phyloP scores from a whole-genome alignment of 139 green algal genomes.

The Chlamydomonas incerta region DNA sequence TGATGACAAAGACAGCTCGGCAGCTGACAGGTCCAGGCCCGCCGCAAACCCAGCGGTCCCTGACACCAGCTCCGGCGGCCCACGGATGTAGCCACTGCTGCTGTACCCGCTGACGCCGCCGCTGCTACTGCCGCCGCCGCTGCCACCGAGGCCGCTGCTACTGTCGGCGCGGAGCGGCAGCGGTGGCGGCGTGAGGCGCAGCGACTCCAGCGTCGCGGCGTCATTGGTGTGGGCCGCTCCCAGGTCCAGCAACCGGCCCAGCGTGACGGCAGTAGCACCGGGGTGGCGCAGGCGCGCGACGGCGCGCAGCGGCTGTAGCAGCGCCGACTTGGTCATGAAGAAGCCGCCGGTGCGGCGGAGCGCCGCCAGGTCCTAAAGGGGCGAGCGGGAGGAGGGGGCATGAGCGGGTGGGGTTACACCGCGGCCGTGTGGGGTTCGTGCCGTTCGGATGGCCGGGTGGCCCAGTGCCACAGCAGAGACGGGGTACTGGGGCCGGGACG shows the following conservation, averaged over 20 bases:
- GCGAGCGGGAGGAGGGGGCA: too few relatives aligned
- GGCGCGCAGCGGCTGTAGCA: neutral
- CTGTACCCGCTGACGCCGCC: neutral
- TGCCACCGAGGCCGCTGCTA: neutral
- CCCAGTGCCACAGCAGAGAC: too few relatives aligned
- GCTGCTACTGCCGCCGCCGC: neutral
- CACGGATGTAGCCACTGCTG: too few relatives aligned
- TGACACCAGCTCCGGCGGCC: too few relatives aligned
- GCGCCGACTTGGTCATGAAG: neutral
- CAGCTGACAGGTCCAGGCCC: too few relatives aligned
- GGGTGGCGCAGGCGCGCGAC: neutral
- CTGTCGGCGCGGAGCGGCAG: neutral
- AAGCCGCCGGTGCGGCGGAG: neutral
- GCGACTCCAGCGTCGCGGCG: neutral
- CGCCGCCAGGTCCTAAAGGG: neutral
- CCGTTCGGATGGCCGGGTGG: too few relatives aligned
- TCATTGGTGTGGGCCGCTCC: slow-evolving; percentile 7
- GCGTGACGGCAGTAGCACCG: neutral
- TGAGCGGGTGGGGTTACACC: too few relatives aligned
- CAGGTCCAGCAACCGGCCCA: neutral
- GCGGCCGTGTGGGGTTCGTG: too few relatives aligned
- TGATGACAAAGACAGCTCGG: too few relatives aligned
- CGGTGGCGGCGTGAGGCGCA: neutral
- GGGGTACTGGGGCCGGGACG: too few relatives aligned
- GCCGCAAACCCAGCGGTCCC: too few relatives aligned